phyloP scores from a whole-genome alignment of 208 protist species.

The Herpetomonas samuelpessoai region DNA sequence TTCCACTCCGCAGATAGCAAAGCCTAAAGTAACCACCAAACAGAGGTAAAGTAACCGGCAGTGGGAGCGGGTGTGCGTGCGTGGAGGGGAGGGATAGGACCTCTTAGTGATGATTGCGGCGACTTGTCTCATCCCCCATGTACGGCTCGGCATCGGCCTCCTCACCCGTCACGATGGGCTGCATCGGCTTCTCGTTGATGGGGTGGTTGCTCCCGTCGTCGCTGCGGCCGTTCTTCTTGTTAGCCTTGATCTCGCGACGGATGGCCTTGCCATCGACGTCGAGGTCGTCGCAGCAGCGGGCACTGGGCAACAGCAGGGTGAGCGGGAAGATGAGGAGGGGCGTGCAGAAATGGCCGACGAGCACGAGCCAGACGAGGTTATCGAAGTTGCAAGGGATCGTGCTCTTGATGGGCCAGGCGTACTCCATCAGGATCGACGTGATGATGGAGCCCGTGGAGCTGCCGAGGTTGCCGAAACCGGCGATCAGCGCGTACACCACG shows the following conservation, averaged over 20 bases:
- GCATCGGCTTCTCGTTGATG: background rate
- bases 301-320: conserved; percentile 49
- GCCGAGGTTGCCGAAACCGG: conserved; percentile 79
- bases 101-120: too few relatives aligned
- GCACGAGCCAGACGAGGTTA: conserved; percentile 56
- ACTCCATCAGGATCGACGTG: conserved; percentile 57
- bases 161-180: too few relatives aligned
- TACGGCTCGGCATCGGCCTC: background rate
- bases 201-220: background rate
- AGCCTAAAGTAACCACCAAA: too few relatives aligned
- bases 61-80: too few relatives aligned
- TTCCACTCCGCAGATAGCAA: conserved; percentile 3
- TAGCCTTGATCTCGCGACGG: background rate
- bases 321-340: conserved; percentile 57
- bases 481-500: conserved; percentile 79
- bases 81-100: too few relatives aligned
- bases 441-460: conserved; percentile 32
- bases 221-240: background rate
- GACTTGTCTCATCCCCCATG: too few relatives aligned
- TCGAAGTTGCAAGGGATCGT: conserved; percentile 36
- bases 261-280: conserved; percentile 35
- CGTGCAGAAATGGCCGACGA: conserved; percentile 49
- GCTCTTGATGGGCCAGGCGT: conserved; percentile 35
- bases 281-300: conserved; percentile 54
- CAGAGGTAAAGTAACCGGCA: too few relatives aligned